Conservation (phyloP, 805 yeast genomes). For the Citeromyces nyonsensis region DNA sequence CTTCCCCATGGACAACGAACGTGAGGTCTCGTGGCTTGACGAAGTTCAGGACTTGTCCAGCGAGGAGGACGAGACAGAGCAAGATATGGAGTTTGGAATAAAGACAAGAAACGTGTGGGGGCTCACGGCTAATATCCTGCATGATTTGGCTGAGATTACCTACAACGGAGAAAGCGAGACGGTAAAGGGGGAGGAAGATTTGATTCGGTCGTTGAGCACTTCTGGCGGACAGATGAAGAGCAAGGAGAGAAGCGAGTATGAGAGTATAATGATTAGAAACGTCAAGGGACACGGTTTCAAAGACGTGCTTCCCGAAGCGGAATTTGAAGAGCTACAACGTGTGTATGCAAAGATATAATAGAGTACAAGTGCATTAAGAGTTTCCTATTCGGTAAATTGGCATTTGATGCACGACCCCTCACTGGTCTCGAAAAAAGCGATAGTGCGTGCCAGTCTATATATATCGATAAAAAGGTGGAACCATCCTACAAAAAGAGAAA, state of each 20-base stretch:
- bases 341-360: constrained; percentile 17
- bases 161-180: constrained; percentile 19
- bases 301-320: constrained; percentile 26
- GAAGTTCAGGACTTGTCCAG: constrained; percentile 45
- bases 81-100: constrained; percentile 20
- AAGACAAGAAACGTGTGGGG: constrained; percentile 71
- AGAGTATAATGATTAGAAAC: constrained; percentile 30
- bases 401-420: too few relatives aligned
- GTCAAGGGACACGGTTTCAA: constrained; percentile 23
- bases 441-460: too few relatives aligned
- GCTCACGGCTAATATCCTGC: constrained; percentile 64
- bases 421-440: too few relatives aligned
- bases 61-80: constrained; percentile 28
- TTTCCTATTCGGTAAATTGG: too few relatives aligned
- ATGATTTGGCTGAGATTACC: constrained; percentile 46
- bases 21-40: constrained; percentile 51
- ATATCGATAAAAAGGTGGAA: constrained; percentile 1
- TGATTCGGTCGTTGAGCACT: constrained; percentile 36
- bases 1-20: constrained; percentile 35
- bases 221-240: constrained; percentile 40
- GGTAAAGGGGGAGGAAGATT: constrained; percentile 47
- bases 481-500: constrained; percentile 2
- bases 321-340: constrained; percentile 22
- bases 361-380: background rate
- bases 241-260: constrained; percentile 34